phyloP scores from a whole-genome alignment of 1,139 yeast genomes.

The Hyphopichia khmerensis region DNA sequence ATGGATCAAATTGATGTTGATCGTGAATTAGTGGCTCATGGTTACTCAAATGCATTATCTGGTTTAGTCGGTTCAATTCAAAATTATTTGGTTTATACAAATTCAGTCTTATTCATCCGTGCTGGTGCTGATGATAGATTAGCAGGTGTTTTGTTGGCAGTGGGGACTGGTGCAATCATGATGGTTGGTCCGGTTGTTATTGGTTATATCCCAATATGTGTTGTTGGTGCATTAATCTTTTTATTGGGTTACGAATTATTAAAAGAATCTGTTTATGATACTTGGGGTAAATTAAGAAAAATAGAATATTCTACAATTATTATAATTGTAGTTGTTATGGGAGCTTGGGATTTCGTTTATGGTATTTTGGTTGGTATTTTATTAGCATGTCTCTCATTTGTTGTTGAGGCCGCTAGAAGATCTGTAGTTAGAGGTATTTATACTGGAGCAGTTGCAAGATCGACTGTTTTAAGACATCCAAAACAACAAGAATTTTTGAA shows the following conservation, averaged over 20 bases:
- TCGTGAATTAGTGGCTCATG: constrained; percentile 92
- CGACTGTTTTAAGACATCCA: constrained; percentile 91
- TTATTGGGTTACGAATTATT: constrained; percentile 86
- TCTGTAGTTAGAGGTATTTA: constrained; percentile 81
- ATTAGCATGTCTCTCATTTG: constrained; percentile 88
- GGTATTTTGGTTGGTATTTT: constrained; percentile 91
- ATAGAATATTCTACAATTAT: constrained; percentile 85
- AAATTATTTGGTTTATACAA: constrained; percentile 91
- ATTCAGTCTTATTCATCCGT: constrained; percentile 83
- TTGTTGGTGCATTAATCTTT: constrained; percentile 90
- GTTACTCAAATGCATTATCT: constrained; percentile 83
- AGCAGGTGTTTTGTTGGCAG: constrained; percentile 84
- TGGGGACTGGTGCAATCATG: constrained; percentile 80
- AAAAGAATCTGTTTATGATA: constrained; percentile 83
- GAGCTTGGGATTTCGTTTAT: constrained; percentile 88
- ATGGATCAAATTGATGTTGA: constrained; percentile 89
- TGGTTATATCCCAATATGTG: constrained; percentile 91
- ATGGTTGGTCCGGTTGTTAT: constrained; percentile 87
- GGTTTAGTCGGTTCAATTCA: constrained; percentile 88
- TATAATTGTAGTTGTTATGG: constrained; percentile 89
- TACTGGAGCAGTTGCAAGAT: constrained; percentile 86
- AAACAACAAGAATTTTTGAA: constrained; percentile 82
- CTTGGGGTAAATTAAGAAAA: constrained; percentile 68
- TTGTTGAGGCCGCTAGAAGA: constrained; percentile 83
- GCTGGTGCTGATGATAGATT: constrained; percentile 91